phyloP scores from a whole-genome alignment of 768 basidiomycete genomes.

The Serendipita sp. region DNA sequence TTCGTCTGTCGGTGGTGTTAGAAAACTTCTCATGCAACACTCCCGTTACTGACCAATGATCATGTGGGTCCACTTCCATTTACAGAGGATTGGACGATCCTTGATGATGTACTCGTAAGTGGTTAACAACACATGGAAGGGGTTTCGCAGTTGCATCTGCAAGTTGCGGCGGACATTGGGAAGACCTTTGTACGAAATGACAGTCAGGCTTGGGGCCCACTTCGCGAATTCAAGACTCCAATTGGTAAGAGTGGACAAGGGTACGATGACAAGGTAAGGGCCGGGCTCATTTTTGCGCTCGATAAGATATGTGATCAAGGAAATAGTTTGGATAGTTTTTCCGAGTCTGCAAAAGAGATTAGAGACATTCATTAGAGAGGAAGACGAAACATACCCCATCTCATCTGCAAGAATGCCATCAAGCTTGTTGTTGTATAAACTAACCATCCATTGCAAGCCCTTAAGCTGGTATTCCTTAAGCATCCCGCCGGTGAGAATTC shows the following conservation, averaged over 20 bases:
- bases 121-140: slow-evolving; percentile 86
- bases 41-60: slow-evolving; percentile 58
- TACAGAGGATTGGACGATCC: slow-evolving; percentile 77
- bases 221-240: slow-evolving; percentile 96
- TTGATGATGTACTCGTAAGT: slow-evolving; percentile 98
- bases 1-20: slow-evolving; percentile 42
- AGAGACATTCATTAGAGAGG: background rate
- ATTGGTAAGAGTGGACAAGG: slow-evolving; percentile 91
- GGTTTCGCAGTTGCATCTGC: slow-evolving; percentile 62
- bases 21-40: background rate
- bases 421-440: slow-evolving; percentile 87
- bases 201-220: slow-evolving; percentile 77
- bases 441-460: slow-evolving; percentile 97
- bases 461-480: slow-evolving; percentile 92
- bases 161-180: slow-evolving; percentile 65
- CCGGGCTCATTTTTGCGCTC: slow-evolving; percentile 83
- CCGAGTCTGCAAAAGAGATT: slow-evolving; percentile 43
- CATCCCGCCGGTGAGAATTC: slow-evolving; percentile 67
- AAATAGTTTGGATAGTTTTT: slow-evolving; percentile 90
- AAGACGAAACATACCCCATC: slow-evolving; percentile 40
- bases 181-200: slow-evolving; percentile 83
- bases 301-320: slow-evolving; percentile 87
- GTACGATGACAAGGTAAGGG: slow-evolving; percentile 90
- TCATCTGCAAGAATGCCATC: slow-evolving; percentile 93
- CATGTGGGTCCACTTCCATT: slow-evolving; percentile 94